Percentiles rank a stretch among this genome's conserved stretches.
These are phyloP conservation scores for Croton laevigatus DNA, from an alignment of 441 rosid species.

Conservation along the genomic window DNA sequence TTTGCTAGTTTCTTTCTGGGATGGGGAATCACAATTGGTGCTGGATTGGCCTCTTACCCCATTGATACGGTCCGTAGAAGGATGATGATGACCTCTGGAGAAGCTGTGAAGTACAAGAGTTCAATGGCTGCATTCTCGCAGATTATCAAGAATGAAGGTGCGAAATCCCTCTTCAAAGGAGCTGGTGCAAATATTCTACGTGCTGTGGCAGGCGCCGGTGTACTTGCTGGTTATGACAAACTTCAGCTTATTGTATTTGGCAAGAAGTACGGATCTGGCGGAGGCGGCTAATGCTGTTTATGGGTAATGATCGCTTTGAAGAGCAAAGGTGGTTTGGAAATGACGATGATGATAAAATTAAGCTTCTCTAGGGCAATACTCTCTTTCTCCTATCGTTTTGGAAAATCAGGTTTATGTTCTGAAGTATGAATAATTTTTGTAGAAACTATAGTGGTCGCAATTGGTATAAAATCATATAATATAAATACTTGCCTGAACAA, in stretches of 20 bases:
- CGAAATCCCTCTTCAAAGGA: constrained; percentile 87
- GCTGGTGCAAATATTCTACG: constrained; percentile 95
- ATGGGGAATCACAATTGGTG: constrained; percentile 89
- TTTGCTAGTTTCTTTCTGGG: constrained; percentile 86
- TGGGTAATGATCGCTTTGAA: too few species aligned
- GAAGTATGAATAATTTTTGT: constrained; percentile 31
- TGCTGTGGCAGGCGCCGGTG: constrained; percentile 95
- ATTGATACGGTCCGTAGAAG: constrained; percentile 90
- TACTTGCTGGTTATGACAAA: constrained; percentile 91
- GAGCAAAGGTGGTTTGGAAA: background rate
- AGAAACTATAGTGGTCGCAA: constrained; percentile 18
- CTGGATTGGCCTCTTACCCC: constrained; percentile 89
- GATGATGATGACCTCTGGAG: constrained; percentile 99
- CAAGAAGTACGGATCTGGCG: constrained; percentile 81
- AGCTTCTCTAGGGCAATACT: constrained; percentile 1
- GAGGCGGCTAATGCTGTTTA: constrained; percentile 46
- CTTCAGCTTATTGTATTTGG: constrained; percentile 77
- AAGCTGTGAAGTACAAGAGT: constrained; percentile 88
- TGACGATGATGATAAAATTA: constrained; percentile 15
- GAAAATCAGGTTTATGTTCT: background rate
- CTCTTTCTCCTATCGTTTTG: too few species aligned
- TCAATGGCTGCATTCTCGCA: constrained; percentile 72
- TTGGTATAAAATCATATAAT: constrained; percentile 6
- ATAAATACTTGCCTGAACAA: background rate
- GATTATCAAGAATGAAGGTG: constrained; percentile 75